Conservation (phyloP, 768 basidiomycete species). For the Pisolithus albus region DNA sequence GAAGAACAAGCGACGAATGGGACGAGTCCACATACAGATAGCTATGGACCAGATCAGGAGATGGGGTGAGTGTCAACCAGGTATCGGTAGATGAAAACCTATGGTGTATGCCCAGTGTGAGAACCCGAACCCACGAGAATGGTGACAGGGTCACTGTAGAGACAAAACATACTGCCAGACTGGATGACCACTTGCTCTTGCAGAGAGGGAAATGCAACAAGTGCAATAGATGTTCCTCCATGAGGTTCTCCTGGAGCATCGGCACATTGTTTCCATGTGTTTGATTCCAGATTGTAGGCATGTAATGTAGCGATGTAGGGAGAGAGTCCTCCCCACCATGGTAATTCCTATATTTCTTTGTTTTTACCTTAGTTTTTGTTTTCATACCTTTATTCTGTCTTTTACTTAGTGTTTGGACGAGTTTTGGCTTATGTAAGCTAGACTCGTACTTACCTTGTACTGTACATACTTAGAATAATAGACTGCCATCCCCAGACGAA, state of each 20-base stretch:
- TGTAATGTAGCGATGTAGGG: slow-evolving; percentile 31
- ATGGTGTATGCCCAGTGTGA: slow-evolving; percentile 8
- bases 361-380: too few relatives aligned
- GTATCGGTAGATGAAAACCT: slow-evolving; percentile 25
- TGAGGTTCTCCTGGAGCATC: slow-evolving; percentile 28
- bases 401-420: too few relatives aligned
- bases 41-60: slow-evolving; percentile 20
- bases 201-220: slow-evolving; percentile 12
- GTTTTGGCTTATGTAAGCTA: too few relatives aligned
- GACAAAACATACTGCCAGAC: slow-evolving; percentile 26
- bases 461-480: too few relatives aligned
- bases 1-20: slow-evolving; percentile 13
- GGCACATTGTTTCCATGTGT: slow-evolving; percentile 28
- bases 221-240: slow-evolving; percentile 34
- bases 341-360: too few relatives aligned
- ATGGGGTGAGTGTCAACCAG: slow-evolving; percentile 21
- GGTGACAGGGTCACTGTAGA: too few relatives aligned
- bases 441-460: too few relatives aligned
- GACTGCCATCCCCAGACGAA: too few relatives aligned
- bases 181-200: slow-evolving; percentile 26
- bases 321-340: too few relatives aligned
- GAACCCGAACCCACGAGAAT: background rate
- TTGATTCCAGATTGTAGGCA: slow-evolving; percentile 23
- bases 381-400: too few relatives aligned
- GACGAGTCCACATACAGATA: slow-evolving; percentile 29